Evolutionary conservation across 2,329 filamentous ascomycete genomes (phyloP).

Genomic region (Exophiala xenobiotica): DNA sequence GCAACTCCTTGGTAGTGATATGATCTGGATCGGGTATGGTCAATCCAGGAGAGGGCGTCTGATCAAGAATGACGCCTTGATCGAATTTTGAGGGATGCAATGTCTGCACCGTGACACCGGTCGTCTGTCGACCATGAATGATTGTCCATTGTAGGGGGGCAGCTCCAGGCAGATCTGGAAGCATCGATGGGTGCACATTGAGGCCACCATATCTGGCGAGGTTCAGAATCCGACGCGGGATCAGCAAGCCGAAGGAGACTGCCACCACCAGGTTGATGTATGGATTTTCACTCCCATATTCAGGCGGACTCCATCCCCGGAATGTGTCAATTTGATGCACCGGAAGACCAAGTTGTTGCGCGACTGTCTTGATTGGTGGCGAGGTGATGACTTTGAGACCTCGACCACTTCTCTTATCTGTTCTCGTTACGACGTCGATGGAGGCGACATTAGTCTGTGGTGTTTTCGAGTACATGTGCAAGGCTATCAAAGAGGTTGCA

Average conservation of each 20-base stretch:
- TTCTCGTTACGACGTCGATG: slow-evolving; percentile 81
- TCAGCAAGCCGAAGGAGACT: slow-evolving; percentile 90
- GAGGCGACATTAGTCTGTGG: slow-evolving; percentile 63
- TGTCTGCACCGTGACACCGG: slow-evolving; percentile 84
- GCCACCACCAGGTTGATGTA: slow-evolving; percentile 76
- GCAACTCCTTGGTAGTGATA: slow-evolving; percentile 58
- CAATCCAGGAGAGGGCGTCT: slow-evolving; percentile 61
- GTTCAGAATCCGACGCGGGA: slow-evolving; percentile 72
- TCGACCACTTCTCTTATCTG: slow-evolving; percentile 74
- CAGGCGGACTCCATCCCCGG: slow-evolving; percentile 70
- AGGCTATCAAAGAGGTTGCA: slow-evolving; percentile 68
- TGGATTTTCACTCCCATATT: slow-evolving; percentile 35
- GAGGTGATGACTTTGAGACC: slow-evolving; percentile 67
- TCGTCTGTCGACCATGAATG: slow-evolving; percentile 58
- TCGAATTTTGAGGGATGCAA: slow-evolving; percentile 76
- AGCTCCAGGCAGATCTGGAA: slow-evolving; percentile 73
- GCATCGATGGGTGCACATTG: slow-evolving; percentile 88
- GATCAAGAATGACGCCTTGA: slow-evolving; percentile 70
- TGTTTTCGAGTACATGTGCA: slow-evolving; percentile 60
- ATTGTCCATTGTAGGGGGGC: slow-evolving; percentile 86
- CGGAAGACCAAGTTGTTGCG: slow-evolving; percentile 61
- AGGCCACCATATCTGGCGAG: slow-evolving; percentile 77
- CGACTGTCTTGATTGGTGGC: slow-evolving; percentile 69
- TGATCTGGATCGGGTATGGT: slow-evolving; percentile 54
- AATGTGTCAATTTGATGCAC: slow-evolving; percentile 81